These are phyloP conservation scores for Alternaria ventricosa DNA, from an alignment of 2,329 filamentous ascomycete species.

Conservation along the genomic window DNA sequence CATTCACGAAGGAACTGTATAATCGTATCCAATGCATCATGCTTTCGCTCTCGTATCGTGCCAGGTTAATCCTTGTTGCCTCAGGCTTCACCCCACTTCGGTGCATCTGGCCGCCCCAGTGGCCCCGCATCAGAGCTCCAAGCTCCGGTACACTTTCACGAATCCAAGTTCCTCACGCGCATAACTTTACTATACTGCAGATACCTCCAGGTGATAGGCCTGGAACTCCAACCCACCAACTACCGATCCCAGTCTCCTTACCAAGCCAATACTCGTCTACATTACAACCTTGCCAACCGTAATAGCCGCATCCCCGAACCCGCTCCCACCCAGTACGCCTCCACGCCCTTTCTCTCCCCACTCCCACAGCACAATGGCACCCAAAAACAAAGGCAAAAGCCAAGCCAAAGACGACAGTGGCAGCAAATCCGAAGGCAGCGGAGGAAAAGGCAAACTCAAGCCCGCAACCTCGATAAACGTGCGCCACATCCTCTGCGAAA, in stretches of 20 bases:
- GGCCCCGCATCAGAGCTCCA: background rate
- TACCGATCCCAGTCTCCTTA: background rate
- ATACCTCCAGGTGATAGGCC: background rate
- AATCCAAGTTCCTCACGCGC: background rate
- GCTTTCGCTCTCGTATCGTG: background rate
- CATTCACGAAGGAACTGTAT: background rate
- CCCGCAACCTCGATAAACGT: slow-evolving; percentile 72
- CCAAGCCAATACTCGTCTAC: background rate
- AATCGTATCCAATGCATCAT: background rate
- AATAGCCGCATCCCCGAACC: background rate
- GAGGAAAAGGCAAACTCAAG: slow-evolving; percentile 60
- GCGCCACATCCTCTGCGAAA: slow-evolving; percentile 78
- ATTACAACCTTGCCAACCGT: background rate
- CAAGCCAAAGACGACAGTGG: slow-evolving; percentile 25
- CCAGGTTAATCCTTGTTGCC: background rate
- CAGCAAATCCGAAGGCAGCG: slow-evolving; percentile 20
- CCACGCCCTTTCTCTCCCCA: background rate
- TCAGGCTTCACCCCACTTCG: background rate
- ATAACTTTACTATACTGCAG: background rate
- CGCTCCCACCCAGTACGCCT: background rate
- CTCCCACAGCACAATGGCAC: slow-evolving; percentile 21
- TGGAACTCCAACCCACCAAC: background rate
- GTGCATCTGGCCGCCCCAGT: background rate
- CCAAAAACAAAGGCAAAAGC: slow-evolving; percentile 38
- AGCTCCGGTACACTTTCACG: background rate